Evolutionary conservation across 1,284 basidiomycete species (phyloP).

Genomic region (Singerocomus inundabilis): DNA sequence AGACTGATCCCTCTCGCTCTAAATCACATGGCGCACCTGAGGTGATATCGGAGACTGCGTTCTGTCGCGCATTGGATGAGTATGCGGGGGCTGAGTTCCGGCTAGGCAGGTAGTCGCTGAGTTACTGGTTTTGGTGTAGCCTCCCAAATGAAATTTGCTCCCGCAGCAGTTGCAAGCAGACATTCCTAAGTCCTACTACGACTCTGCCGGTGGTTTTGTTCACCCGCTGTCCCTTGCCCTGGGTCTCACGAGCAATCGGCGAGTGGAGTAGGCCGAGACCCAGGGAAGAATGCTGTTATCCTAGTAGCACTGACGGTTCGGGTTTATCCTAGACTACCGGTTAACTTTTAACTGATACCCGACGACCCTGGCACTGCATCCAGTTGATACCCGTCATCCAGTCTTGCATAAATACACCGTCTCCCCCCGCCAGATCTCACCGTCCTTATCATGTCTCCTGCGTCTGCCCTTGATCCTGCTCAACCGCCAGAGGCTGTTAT

Average conservation of each 20-base stretch:
- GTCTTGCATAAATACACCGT: constrained; percentile 21
- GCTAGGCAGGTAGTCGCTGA: constrained; percentile 55
- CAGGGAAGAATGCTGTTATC: no score
- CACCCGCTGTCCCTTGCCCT: no score
- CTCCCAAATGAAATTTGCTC: neutral
- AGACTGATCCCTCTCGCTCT: neutral
- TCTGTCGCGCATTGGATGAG: constrained; percentile 67
- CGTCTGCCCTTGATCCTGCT: neutral
- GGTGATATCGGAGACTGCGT: constrained; percentile 50
- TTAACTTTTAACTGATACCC: neutral
- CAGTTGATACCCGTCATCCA: constrained; percentile 1
- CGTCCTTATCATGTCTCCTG: constrained; percentile 14
- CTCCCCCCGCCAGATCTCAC: neutral
- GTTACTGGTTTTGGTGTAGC: constrained; percentile 4
- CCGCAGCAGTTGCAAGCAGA: neutral
- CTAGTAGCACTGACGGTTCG: neutral
- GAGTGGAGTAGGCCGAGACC: no score
- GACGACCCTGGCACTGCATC: neutral
- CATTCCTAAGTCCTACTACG: no score
- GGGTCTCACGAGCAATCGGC: neutral
- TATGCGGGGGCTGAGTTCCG: constrained; percentile 71
- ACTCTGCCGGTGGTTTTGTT: no score
- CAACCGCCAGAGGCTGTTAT: neutral
- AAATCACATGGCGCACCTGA: neutral
- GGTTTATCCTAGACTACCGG: no score